Conservation (phyloP, 208 protist genomes). For the Histomonas meleagridis region DNA sequence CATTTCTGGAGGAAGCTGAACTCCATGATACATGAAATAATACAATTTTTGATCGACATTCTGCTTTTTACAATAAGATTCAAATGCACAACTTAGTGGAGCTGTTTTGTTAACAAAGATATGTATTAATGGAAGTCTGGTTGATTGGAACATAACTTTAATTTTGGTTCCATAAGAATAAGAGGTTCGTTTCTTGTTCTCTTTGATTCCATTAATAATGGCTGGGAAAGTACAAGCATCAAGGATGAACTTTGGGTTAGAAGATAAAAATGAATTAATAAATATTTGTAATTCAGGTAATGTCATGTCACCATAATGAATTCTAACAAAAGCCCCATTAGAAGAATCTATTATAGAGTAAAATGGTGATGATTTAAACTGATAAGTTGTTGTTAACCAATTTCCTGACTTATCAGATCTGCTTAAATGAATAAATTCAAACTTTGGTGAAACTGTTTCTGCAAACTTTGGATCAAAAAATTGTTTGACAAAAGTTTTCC, state of each 20-base stretch:
- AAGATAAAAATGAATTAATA: too few relatives aligned
- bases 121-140: neutral
- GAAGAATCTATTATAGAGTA: neutral
- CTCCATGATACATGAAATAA: neutral
- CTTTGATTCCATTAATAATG: neutral
- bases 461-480: neutral
- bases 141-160: neutral
- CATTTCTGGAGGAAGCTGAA: neutral
- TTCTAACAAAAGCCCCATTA: neutral
- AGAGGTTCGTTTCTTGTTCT: neutral
- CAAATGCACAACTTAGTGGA: neutral
- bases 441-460: neutral
- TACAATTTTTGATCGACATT: neutral
- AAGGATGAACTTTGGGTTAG: too few relatives aligned
- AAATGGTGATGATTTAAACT: neutral
- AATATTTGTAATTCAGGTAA: neutral
- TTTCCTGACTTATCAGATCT: neutral
- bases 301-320: neutral
- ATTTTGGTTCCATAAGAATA: neutral
- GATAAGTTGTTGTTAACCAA: neutral
- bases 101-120: neutral
- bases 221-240: too few relatives aligned
- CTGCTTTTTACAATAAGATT: neutral
- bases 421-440: neutral
- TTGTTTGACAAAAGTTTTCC: neutral